Evolutionary conservation across 352 stramenopile species (phyloP), one percentile per base, ranked within the genome.

Genomic region (Hyaloperonospora brassicae): DNA sequence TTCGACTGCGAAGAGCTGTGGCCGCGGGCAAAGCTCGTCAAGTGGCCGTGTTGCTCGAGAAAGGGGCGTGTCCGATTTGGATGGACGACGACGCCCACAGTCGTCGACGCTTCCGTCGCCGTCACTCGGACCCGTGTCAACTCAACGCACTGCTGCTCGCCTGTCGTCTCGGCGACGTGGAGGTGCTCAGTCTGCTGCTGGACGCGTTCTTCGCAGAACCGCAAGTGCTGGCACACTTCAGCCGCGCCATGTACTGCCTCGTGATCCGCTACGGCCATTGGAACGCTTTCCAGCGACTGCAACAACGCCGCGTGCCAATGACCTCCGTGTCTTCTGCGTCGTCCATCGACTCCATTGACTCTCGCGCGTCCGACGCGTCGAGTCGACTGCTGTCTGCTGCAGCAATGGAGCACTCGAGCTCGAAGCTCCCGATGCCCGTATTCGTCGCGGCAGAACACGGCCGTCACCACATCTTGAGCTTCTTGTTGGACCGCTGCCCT

Each of bases 91-190:
- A 70, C 35, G 3, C 38, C 9, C 36, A 13, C 11, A 50, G 34
- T 31, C 43, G 46, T 30, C 46, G 14, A 22, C 54, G 47, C 40
- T 67, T 62, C 23, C 47, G 46, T 4, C 59, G 45, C 27, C 59
- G 41, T 11, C 42, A 63, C 27, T 44, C 48, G 25, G 46, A 39
- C 8, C 42, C 35, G 5, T 64, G 64, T 22, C 62, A 84, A 46
- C 58, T 77, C 35, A 86, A 89, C 34, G 73, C 76, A 6, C 49
- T 89, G 24, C 56, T 89, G 22, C 54, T 89, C n/a, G 74, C 76
- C 34, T 87, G 79, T 55, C 62, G 72, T 58, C 43, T 50, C 7
- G 79, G 76, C 40, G 49, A 84, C 40, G 64, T 66, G 7, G 58
- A 77, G 38, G 67, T 86, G 4, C 52, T 89, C 48, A 68, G 64